Conservation (phyloP, 129 eudicot genomes). For the Chrysanthemum seticuspe region DNA sequence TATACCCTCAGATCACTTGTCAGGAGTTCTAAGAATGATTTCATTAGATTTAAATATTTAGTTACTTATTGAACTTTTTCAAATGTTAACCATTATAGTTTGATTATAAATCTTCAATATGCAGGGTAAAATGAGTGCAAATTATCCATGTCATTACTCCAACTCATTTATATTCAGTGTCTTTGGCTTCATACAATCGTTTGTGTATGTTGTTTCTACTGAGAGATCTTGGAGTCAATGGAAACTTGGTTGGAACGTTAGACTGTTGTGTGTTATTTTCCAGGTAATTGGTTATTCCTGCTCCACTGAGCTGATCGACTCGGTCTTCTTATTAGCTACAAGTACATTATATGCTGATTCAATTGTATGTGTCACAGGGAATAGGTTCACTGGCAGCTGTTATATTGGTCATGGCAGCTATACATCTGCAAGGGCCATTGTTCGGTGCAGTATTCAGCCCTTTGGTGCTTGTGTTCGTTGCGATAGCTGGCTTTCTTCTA, state of each 20-base stretch:
- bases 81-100: neutral
- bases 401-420: conserved; percentile 29
- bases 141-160: conserved; percentile 40
- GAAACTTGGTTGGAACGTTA: conserved; percentile 48
- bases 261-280: conserved; percentile 24
- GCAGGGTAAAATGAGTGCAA: conserved; percentile 35
- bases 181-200: conserved; percentile 31
- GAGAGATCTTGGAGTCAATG: conserved; percentile 48
- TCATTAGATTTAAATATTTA: neutral
- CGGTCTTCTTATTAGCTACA: neutral
- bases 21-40: neutral
- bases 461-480: conserved; percentile 47
- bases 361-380: conserved; percentile 36
- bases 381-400: conserved; percentile 35
- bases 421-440: conserved; percentile 53
- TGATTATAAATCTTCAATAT: neutral
- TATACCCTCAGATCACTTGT: neutral
- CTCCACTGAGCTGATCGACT: neutral
- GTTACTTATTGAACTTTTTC: neutral
- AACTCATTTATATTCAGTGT: conserved; percentile 22
- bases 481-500: conserved; percentile 45
- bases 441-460: conserved; percentile 62
- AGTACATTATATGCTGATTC: neutral
- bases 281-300: conserved; percentile 27
- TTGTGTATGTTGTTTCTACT: conserved; percentile 20